Evolutionary conservation across 768 basidiomycete species (phyloP).

Genomic region (Mycena belliarum): DNA sequence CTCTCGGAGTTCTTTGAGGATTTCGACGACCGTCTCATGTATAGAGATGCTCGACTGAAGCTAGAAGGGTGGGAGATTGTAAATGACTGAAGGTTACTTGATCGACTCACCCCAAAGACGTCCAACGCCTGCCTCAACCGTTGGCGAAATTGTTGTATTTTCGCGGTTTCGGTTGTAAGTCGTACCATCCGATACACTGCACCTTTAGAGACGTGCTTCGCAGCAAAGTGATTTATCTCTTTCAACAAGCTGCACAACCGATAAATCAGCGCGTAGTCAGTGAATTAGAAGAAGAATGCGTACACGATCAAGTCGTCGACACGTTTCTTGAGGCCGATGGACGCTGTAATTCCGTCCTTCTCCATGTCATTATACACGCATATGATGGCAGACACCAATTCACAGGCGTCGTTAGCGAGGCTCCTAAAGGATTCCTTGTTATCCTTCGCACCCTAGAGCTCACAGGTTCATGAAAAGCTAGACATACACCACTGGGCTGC

Average conservation of each 20-base stretch:
- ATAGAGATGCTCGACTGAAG: slow-evolving; percentile 26
- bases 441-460: slow-evolving; percentile 22
- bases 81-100: background rate
- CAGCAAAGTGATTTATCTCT: slow-evolving; percentile 21
- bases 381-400: slow-evolving; percentile 24
- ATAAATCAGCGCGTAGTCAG: background rate
- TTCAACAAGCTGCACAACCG: slow-evolving; percentile 20
- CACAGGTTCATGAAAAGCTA: background rate
- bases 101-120: slow-evolving; percentile 26
- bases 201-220: slow-evolving; percentile 14
- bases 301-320: slow-evolving; percentile 23
- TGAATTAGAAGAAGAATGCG: background rate
- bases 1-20: slow-evolving; percentile 15
- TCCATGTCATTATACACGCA: slow-evolving; percentile 22
- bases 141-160: slow-evolving; percentile 23
- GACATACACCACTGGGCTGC: background rate
- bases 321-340: slow-evolving; percentile 16
- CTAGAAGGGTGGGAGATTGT: slow-evolving; percentile 4
- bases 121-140: slow-evolving; percentile 26
- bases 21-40: slow-evolving; percentile 25
- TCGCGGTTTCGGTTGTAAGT: slow-evolving; percentile 15
- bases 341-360: slow-evolving; percentile 14
- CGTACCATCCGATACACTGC: slow-evolving; percentile 17
- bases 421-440: slow-evolving; percentile 26
- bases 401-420: slow-evolving; percentile 28